Evolutionary conservation across 2,329 filamentous ascomycete species (phyloP).

Genomic region (Cytospora piceicola): DNA sequence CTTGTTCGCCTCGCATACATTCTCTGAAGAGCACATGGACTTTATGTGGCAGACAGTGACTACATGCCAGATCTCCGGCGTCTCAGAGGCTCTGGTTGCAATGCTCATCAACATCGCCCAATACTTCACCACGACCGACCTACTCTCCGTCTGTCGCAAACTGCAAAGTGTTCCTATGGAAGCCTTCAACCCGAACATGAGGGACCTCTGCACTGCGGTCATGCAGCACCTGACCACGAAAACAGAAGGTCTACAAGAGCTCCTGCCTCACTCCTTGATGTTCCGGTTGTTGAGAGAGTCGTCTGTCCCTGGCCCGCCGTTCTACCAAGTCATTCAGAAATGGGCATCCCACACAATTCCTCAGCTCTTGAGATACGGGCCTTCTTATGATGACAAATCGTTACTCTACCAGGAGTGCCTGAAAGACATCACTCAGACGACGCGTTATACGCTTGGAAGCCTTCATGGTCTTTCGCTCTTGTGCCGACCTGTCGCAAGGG

Average conservation of each 20-base stretch:
- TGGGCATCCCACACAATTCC: slow-evolving; percentile 25
- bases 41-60: slow-evolving; percentile 83
- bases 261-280: slow-evolving; percentile 49
- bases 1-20: slow-evolving; percentile 76
- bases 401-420: slow-evolving; percentile 70
- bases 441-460: slow-evolving; percentile 73
- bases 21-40: slow-evolving; percentile 73
- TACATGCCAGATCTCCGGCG: slow-evolving; percentile 79
- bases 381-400: slow-evolving; percentile 58
- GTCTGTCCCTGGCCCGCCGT: slow-evolving; percentile 57
- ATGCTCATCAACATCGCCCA: slow-evolving; percentile 60
- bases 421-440: slow-evolving; percentile 66
- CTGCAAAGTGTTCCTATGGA: slow-evolving; percentile 66
- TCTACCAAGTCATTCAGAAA: slow-evolving; percentile 25
- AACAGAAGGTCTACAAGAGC: slow-evolving; percentile 19
- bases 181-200: slow-evolving; percentile 64
- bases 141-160: slow-evolving; percentile 73
- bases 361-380: slow-evolving; percentile 58
- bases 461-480: slow-evolving; percentile 61
- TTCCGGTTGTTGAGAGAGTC: slow-evolving; percentile 75
- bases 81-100: slow-evolving; percentile 76
- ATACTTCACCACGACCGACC: slow-evolving; percentile 51
- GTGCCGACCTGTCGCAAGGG: slow-evolving; percentile 49
- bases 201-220: slow-evolving; percentile 63
- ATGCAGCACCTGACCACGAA: slow-evolving; percentile 55